Base-by-base conservation (phyloP, 371 early-diverging fungal species). In the Apophysomyces ossiformis region DNA sequence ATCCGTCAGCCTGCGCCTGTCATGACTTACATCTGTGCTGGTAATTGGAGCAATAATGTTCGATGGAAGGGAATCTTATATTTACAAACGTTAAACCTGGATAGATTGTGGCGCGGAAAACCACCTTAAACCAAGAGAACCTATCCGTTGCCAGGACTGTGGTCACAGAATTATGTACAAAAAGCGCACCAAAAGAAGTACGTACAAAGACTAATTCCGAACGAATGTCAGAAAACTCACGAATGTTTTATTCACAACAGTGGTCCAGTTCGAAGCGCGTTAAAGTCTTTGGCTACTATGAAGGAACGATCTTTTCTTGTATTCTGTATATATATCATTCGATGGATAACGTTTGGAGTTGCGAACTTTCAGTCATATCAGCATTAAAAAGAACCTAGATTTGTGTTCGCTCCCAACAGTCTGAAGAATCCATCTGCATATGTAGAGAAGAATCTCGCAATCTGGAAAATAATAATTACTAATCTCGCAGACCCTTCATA, bases 111-210 rank as follows among this genome's bases (percentile, higher is more conserved):
- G 95, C 47, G 83, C 82, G 18, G 92, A 93, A 74, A 97, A 95
- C 82, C 91, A 92, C 58, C 88, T 97, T 69, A 95, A 94, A 75
- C 96, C 96, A 44, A 85, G 90, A 72, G 98, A 97, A 74, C 95
- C 97, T 54, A 95, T 98, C 65, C 95, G 96, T 72, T 98, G 97
- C 85, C 91, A 91, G 61, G 94, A 96, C 68, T 97, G 97, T 74
- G 97, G 98, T 21, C 93, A 96, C 84, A 85, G 98, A 73, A 95
- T 98, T 69, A 89, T 98, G 92, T 95, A 96, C 85, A 98, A 97
- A 86, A 95, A 95, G 87, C 89, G 98, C 68, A 97, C 98, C 57
- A 92, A 89, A 85, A 79, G 95, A 85, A 96, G 95, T 95, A 85
- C 62, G 92, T 79, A 11, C 7, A 26, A 16, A 1, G 2, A 54